A percentile compares a stretch with the other conserved stretches of the same genome.
Conservation (phyloP, 225 moss, liverwort and hornwort genomes). For the Thuidium tamariscinum region DNA sequence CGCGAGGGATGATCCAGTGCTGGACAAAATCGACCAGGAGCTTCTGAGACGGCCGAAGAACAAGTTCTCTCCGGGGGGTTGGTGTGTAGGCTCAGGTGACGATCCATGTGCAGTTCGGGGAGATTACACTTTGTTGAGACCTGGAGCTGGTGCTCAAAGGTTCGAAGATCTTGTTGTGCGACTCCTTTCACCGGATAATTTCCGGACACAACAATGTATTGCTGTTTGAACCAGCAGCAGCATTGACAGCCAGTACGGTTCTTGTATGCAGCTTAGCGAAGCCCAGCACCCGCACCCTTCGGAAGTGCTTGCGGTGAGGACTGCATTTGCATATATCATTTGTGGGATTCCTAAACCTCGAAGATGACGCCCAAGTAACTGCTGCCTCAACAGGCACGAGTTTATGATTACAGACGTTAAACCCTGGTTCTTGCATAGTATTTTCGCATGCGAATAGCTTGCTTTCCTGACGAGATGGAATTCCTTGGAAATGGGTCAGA, state of each 20-base stretch:
- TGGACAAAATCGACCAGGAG: constrained; percentile 71
- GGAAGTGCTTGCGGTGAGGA: constrained; percentile 18
- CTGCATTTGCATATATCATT: neutral
- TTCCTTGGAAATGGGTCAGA: neutral
- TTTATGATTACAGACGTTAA: neutral
- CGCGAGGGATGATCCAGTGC: constrained; percentile 50
- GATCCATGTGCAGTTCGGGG: constrained; percentile 62
- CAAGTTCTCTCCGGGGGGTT: constrained; percentile 69
- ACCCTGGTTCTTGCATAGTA: neutral
- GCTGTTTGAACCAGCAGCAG: neutral
- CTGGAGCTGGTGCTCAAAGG: constrained; percentile 71
- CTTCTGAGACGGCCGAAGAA: constrained; percentile 53
- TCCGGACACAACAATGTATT: constrained; percentile 66
- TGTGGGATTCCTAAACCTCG: neutral
- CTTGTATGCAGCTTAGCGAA: neutral
- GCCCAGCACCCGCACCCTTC: constrained; percentile 12
- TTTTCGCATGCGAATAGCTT: neutral
- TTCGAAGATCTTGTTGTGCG: constrained; percentile 71
- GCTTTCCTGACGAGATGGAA: neutral
- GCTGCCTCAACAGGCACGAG: constrained; percentile 10
- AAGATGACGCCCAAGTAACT: neutral
- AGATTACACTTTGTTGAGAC: constrained; percentile 53
- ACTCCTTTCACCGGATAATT: constrained; percentile 54
- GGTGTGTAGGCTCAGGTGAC: constrained; percentile 44
- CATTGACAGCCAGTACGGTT: neutral